Conservation (phyloP, 1,284 basidiomycete species). For the Sphagnurus paluster region DNA sequence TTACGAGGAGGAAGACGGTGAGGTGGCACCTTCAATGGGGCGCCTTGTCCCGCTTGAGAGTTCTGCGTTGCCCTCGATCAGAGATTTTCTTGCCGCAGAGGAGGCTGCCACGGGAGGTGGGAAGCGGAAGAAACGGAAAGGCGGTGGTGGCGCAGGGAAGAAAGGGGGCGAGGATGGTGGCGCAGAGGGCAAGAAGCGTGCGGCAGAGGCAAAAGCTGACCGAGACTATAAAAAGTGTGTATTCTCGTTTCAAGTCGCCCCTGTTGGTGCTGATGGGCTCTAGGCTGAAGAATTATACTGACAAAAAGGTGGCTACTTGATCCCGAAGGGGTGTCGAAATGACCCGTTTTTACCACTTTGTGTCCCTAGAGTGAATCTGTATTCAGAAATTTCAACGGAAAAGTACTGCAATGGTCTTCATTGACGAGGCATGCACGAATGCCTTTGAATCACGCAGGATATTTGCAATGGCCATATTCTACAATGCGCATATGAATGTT, state of each 20-base stretch:
- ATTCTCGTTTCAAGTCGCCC: background rate
- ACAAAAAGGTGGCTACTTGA: conserved; percentile 23
- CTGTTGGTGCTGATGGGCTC: background rate
- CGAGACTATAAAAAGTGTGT: conserved; percentile 57
- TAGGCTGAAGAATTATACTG: conserved; percentile 55
- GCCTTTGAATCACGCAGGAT: too few species aligned
- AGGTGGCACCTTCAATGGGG: conserved; percentile 28
- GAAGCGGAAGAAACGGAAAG: conserved; percentile 64
- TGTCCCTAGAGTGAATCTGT: too few species aligned
- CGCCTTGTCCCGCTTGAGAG: conserved; percentile 72
- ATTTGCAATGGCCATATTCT: too few species aligned
- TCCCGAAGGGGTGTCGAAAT: background rate
- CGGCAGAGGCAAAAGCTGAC: conserved; percentile 44
- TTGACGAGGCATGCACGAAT: too few species aligned
- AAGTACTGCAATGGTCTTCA: too few species aligned
- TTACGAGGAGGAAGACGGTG: conserved; percentile 42
- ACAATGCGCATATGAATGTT: too few species aligned
- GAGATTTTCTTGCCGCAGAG: conserved; percentile 77
- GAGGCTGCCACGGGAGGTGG: conserved; percentile 58
- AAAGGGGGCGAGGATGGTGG: conserved; percentile 39
- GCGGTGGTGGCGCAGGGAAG: conserved; percentile 56
- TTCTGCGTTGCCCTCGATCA: conserved; percentile 78
- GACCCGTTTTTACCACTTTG: background rate
- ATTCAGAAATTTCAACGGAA: too few species aligned
- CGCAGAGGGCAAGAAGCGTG: conserved; percentile 29